Conservation (phyloP, 257 asterid species). For the Nicotiana paniculata region DNA sequence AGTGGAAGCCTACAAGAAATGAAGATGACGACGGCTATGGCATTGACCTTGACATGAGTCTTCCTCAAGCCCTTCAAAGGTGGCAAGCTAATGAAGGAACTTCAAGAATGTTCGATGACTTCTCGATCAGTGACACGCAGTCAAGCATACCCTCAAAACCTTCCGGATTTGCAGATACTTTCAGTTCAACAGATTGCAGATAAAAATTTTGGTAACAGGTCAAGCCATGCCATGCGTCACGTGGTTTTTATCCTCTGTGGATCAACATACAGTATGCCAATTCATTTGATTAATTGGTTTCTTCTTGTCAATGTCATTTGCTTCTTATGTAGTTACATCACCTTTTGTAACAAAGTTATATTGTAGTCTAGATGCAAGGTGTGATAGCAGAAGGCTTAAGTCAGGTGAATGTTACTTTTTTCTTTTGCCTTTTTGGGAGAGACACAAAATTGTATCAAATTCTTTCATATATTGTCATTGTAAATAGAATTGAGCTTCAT, state of each 20-base stretch:
- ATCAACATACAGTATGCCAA: neutral
- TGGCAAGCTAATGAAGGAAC: conserved; percentile 95
- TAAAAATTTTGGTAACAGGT: neutral
- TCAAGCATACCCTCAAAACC: conserved; percentile 82
- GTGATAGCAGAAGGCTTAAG: neutral
- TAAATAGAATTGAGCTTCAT: neutral
- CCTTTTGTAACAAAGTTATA: neutral
- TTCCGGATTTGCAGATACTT: conserved; percentile 61
- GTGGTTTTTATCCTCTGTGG: neutral
- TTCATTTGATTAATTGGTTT: conserved; percentile 6
- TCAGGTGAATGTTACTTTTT: neutral
- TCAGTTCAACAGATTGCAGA: conserved; percentile 69
- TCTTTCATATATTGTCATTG: neutral
- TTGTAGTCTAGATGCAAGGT: neutral
- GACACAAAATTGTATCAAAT: neutral
- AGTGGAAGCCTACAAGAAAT: conserved; percentile 64
- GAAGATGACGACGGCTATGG: conserved; percentile 64
- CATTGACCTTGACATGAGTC: conserved; percentile 73
- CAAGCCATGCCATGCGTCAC: neutral
- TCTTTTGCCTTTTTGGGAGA: neutral
- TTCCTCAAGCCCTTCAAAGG: conserved; percentile 83
- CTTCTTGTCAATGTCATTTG: neutral
- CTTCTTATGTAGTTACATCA: neutral
- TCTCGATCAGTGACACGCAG: conserved; percentile 57
- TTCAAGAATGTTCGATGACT: conserved; percentile 79